Base-by-base conservation (phyloP, 176 grass and related monocot genomes). In the Areca catechu region DNA sequence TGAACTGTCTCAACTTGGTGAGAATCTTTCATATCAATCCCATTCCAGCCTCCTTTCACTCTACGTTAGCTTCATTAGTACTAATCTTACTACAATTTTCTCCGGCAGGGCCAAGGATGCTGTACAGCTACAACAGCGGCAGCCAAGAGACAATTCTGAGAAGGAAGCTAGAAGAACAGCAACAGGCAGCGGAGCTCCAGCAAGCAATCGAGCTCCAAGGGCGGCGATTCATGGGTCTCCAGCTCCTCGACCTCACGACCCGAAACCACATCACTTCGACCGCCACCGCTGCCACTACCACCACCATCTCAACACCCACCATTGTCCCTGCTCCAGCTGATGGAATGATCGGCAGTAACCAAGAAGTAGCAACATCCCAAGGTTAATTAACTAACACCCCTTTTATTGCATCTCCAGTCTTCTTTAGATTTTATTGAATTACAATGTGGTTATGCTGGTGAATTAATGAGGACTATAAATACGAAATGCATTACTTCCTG, bases 141-240 rank as follows among this genome's bases (percentile, higher is more conserved):
- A 73, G 28, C 56, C 90, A 78, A 20, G 90, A 89, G 56, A 67
- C 70, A 7, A 79, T 86, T 10, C 29, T 89, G 63, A 80, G 70
- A 56, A 95, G 82, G 70, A 89, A 86, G 37, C 67, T 86, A 6
- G 76, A 95, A 22, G 82, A 86, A 60, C 81, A 79, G 65, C 81
- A 89, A 30, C 84, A 85, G 24, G 82, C 71, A 16, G 66, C 61
- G 3, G 90, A 95, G 66, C 28, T 86, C 57, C 76, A 85, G 61
- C 84, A 89, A 57, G 89, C 84, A 18, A 85, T 95, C 1, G 85
- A 89, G 63, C 61, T 83, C 23, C 85, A 85, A 22, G 56, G 74
- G 5, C 57, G 86, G 25, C 74, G 86, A 20, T 81, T 89, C 77
- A 78, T 69, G 81, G 76, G 81, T 21, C 77, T 89, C 22, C 77